These are phyloP conservation scores for Calcarisporium arbuscula DNA, from an alignment of 2,329 filamentous ascomycete species.

Conservation along the genomic window DNA sequence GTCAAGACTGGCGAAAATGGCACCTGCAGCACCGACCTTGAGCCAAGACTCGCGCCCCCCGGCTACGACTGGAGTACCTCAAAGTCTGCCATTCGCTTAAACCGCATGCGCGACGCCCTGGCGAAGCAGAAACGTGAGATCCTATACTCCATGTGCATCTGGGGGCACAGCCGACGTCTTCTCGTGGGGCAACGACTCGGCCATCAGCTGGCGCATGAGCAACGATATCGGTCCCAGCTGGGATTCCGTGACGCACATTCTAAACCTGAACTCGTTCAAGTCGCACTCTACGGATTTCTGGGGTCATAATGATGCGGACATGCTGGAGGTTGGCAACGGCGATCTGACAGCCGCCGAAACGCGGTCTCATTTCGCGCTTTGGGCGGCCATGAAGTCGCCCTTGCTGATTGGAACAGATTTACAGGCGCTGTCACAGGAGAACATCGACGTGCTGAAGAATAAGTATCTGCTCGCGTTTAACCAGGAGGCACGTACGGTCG, in stretches of 20 bases:
- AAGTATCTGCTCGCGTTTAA: conserved; percentile 33
- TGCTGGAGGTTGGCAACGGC: conserved; percentile 45
- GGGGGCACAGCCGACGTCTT: conserved; percentile 46
- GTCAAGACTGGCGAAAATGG: conserved; percentile 7
- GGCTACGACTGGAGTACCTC: conserved; percentile 19
- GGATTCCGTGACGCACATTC: conserved; percentile 29
- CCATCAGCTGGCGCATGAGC: conserved; percentile 40
- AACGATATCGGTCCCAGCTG: conserved; percentile 33
- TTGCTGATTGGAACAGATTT: conserved; percentile 42
- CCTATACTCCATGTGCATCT: conserved; percentile 46
- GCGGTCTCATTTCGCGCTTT: conserved; percentile 44
- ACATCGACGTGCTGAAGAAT: conserved; percentile 37
- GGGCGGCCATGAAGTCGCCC: conserved; percentile 44
- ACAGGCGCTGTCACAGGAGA: conserved; percentile 24
- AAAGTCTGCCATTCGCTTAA: conserved; percentile 34
- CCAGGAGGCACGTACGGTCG: conserved; percentile 37
- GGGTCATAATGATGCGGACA: conserved; percentile 44
- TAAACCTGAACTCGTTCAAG: conserved; percentile 43
- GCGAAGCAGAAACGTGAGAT: conserved; percentile 37
- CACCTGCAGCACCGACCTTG: conserved; percentile 6
- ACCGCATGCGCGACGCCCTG: conserved; percentile 46
- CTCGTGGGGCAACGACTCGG: conserved; percentile 41
- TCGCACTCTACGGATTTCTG: conserved; percentile 39
- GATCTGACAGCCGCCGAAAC: conserved; percentile 38
- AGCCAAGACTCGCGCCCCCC: conserved; percentile 8